phyloP scores from a whole-genome alignment of 768 basidiomycete species.

The Serendipita vermifera region DNA sequence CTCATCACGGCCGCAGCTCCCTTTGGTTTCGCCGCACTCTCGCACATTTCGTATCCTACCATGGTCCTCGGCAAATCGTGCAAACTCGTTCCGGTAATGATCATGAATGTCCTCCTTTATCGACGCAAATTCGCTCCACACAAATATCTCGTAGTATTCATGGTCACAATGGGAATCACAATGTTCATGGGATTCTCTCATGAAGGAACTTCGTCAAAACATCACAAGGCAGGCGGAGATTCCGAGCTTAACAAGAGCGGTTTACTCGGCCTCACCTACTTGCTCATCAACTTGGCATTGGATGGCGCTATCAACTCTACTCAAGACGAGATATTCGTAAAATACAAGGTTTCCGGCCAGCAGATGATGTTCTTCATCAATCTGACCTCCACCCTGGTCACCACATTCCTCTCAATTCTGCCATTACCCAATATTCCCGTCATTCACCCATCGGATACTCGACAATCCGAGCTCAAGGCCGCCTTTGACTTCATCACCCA shows the following conservation, averaged over 20 bases:
- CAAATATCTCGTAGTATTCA: slow-evolving; percentile 90
- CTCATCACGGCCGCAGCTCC: slow-evolving; percentile 88
- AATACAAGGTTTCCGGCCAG: slow-evolving; percentile 64
- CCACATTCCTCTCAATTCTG: slow-evolving; percentile 53
- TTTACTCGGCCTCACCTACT: slow-evolving; percentile 58
- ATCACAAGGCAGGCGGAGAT: slow-evolving; percentile 25
- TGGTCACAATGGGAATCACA: slow-evolving; percentile 85
- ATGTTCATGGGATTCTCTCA: slow-evolving; percentile 86
- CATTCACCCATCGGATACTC: slow-evolving; percentile 51
- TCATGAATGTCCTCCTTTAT: slow-evolving; percentile 94
- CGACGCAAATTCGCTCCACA: slow-evolving; percentile 83
- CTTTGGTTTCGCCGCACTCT: slow-evolving; percentile 89
- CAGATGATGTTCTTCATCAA: slow-evolving; percentile 99
- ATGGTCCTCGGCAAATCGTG: slow-evolving; percentile 99
- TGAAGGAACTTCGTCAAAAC: slow-evolving; percentile 29
- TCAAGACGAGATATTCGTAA: slow-evolving; percentile 89
- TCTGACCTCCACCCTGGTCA: slow-evolving; percentile 64
- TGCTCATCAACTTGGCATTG: slow-evolving; percentile 74
- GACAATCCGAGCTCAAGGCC: slow-evolving; percentile 47
- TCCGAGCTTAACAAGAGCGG: slow-evolving; percentile 30
- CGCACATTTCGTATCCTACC: slow-evolving; percentile 94
- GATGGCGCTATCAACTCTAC: slow-evolving; percentile 93
- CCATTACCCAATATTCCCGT: slow-evolving; percentile 75
- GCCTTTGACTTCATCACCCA: slow-evolving; percentile 60
- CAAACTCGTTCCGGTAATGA: slow-evolving; percentile 96